Base-by-base conservation (phyloP, 805 yeast species). In the Starmerella kuoi region DNA sequence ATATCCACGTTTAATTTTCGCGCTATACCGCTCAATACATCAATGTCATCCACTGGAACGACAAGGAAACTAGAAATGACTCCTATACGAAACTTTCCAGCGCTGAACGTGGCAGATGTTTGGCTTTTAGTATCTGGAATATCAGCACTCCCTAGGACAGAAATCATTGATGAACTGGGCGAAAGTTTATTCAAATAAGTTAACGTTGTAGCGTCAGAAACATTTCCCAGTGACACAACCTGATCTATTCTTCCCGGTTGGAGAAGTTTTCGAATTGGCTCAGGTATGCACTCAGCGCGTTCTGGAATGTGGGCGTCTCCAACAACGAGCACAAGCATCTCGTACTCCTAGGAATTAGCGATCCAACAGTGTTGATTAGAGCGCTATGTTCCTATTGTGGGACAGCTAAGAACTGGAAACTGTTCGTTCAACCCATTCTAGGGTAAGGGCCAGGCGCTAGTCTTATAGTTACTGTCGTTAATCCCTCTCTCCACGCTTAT, bases 221-320 rank as follows among this genome's bases (percentile, higher is more conserved):
- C 72, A 59, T 88, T 91, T 0, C 97, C 98, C 9, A 85, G 63
- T 53, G 94, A 76, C 35, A 85, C 65, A 3, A 87, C 94, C 57
- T 83, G 87, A 18, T 83, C 73, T 38, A 91, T 84, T 60, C 82
- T 86, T 28, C 82, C 88, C 23, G 96, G 94, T 14, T 77, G 72
- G 32, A 91, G 67, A 31, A 91, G 70, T 55, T 79, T 81, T 47
- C 69, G 70, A 63, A 91, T 86, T 69, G 80, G 51, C 6, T 47
- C 43, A 15, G 53, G 58, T 9, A 53, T 33, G 58, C 68, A 87
- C 22, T 73, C 67, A 8, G 88, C 82, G 50, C 95, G 67, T 43
- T 84, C 86, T 1, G 98, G 98, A 25, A 88, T 80, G 60, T 79
- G 85, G 2, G 88, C 69, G 58, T 88, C 97, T 8, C 95, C 94